phyloP scores from a whole-genome alignment of 331 rosid genomes.

The Saraca asoca region DNA sequence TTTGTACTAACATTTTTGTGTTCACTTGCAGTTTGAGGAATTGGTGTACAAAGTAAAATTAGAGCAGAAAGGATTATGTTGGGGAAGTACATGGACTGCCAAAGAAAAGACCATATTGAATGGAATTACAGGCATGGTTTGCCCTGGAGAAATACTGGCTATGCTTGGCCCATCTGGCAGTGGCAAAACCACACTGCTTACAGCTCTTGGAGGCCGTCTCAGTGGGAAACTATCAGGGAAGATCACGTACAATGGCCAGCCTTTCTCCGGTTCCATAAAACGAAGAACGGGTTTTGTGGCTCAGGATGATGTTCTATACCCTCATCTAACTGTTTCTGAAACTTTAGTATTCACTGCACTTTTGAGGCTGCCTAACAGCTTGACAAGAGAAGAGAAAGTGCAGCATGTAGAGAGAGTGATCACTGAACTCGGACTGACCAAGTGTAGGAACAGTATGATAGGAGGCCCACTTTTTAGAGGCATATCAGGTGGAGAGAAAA shows the following conservation, averaged over 20 bases:
- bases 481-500: conserved; percentile 95
- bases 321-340: conserved; percentile 87
- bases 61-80: conserved; percentile 54
- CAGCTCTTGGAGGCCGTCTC: conserved; percentile 95
- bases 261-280: conserved; percentile 75
- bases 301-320: conserved; percentile 89
- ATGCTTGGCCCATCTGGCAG: conserved; percentile 99
- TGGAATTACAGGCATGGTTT: conserved; percentile 79
- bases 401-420: conserved; percentile 81
- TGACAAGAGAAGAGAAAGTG: conserved; percentile 63
- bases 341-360: conserved; percentile 91
- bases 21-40: conserved; percentile 79
- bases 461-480: conserved; percentile 96
- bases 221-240: conserved; percentile 70
- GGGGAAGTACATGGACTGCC: conserved; percentile 44
- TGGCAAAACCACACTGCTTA: conserved; percentile 93
- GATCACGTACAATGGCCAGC: conserved; percentile 70
- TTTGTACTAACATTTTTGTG: conserved; percentile 6
- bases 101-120: conserved; percentile 74
- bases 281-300: conserved; percentile 93
- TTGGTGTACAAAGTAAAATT: conserved; percentile 78
- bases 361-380: conserved; percentile 72
- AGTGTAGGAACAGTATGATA: conserved; percentile 90
- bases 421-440: conserved; percentile 64
- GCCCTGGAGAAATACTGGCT: conserved; percentile 94